A percentile compares a stretch with the other conserved stretches of the same genome.
Conservation (phyloP, 495 filamentous ascomycete species). For the Penicillium coffeae region DNA sequence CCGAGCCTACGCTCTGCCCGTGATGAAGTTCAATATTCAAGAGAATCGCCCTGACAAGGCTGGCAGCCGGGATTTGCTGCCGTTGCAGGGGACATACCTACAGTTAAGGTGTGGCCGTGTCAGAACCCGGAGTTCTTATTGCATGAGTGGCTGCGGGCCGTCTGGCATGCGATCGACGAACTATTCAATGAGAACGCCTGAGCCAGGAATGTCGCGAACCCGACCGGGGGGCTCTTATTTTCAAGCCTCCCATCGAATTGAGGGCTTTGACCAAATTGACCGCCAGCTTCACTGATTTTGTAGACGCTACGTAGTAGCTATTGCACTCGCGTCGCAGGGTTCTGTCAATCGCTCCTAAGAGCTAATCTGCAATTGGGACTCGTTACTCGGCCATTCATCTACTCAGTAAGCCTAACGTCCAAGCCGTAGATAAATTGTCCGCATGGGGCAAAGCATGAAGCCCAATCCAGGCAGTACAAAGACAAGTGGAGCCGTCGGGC, state of each 20-base stretch:
- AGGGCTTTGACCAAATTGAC: too few species aligned
- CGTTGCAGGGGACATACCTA: conserved; percentile 47
- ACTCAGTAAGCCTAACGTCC: too few species aligned
- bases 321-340: too few species aligned
- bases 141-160: conserved; percentile 52
- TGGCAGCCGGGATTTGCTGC: conserved; percentile 50
- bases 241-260: conserved; percentile 56
- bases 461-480: too few species aligned
- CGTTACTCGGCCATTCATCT: too few species aligned
- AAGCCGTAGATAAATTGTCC: background rate
- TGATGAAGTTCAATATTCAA: conserved; percentile 43
- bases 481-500: background rate
- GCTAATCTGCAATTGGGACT: too few species aligned
- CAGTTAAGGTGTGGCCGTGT: conserved; percentile 40
- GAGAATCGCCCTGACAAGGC: conserved; percentile 43
- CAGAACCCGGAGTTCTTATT: conserved; percentile 20
- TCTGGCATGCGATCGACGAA: conserved; percentile 58
- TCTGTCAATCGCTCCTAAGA: too few species aligned
- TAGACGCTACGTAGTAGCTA: too few species aligned
- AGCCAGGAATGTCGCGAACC: conserved; percentile 38
- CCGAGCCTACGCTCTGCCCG: conserved; percentile 23
- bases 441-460: too few species aligned
- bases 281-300: too few species aligned
- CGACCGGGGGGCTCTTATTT: conserved; percentile 48
- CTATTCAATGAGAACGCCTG: conserved; percentile 54